Evolutionary conservation across 192 early-diverging fungal species (phyloP), one percentile per base, ranked within the genome.

Genomic region (Coemansia sp.): DNA sequence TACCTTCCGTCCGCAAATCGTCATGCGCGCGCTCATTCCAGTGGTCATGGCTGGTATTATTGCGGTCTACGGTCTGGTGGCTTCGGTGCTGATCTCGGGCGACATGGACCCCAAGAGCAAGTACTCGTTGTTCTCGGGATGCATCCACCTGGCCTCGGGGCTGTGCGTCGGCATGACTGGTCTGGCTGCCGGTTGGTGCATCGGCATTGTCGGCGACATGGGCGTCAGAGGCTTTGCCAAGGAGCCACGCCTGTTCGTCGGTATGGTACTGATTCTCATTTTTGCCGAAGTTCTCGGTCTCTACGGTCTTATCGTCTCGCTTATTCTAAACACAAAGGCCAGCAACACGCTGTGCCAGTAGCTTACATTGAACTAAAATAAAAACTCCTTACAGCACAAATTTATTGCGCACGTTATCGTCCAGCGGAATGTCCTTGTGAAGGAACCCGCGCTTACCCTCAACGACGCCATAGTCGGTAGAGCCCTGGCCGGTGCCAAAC

Each of bases 11-110:
- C 97, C 97, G 65, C 87, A 94, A 33, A 83, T 98, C 21, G 87
- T 91, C 60, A 88, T 91, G 90, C 89, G 90, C 68, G 86, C 85
- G 19, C 81, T 96, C 48, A 89, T 99, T 55, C 97, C 97, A 11
- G 94, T 98, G 23, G 91, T 99, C 71, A 99, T 99, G 97, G 90
- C 93, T 57, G 95, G 95, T 86, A 99, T 99, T 71, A 87, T 99
- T 78, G 94, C 89, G 27, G 93, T 99, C 46, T 99, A 99, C 83
- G 97, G 97, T 50, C 84, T 99, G 18, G 95, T 99, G 9, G 92
- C 98, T 30, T 83, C 93, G 44, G 96, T 99, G 53, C 78, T 99
- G 61, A 87, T 98, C 62, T 83, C 82, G 40, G 89, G 91, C 62
- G 81, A 84, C 60, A 73, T 78, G 64, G 59, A 74, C 30, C 55